Conservation (phyloP, 1,139 yeast species). For the Pneumocystis wakefieldiae region DNA sequence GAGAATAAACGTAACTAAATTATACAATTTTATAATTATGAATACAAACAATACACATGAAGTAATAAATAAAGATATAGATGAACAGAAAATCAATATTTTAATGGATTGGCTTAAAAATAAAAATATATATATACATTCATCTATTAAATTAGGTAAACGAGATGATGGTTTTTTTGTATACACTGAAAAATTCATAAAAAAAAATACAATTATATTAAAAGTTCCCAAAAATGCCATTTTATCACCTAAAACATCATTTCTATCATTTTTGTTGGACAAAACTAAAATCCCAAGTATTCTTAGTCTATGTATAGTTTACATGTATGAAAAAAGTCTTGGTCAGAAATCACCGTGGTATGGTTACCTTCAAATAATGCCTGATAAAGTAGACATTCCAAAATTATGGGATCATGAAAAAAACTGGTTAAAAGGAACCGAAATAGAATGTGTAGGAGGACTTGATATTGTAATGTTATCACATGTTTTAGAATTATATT, state of each 20-base stretch:
- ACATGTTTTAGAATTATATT: not conserved
- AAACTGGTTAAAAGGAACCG: conserved; percentile 44
- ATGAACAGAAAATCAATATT: not conserved
- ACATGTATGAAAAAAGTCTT: conserved; percentile 48
- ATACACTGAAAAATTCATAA: not conserved
- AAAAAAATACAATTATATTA: conserved; percentile 4
- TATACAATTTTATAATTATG: not conserved
- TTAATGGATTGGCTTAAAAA: not conserved
- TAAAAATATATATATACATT: not conserved
- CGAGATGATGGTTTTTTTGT: not conserved
- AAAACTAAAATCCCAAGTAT: conserved; percentile 39
- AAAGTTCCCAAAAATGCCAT: conserved; percentile 15
- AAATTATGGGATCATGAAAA: conserved; percentile 51
- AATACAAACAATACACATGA: not conserved
- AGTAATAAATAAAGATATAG: not conserved
- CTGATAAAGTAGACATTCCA: conserved; percentile 34
- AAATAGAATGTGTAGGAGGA: conserved; percentile 48
- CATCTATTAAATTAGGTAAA: not conserved
- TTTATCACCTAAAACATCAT: conserved; percentile 26
- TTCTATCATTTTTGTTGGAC: conserved; percentile 49
- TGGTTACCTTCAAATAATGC: conserved; percentile 44
- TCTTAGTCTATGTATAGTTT: conserved; percentile 51
- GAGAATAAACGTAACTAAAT: too few species aligned
- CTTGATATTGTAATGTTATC: conserved; percentile 35
- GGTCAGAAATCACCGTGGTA: conserved; percentile 62